phyloP scores from a whole-genome alignment of 352 stramenopile species.

The Aphanomyces euteiches region DNA sequence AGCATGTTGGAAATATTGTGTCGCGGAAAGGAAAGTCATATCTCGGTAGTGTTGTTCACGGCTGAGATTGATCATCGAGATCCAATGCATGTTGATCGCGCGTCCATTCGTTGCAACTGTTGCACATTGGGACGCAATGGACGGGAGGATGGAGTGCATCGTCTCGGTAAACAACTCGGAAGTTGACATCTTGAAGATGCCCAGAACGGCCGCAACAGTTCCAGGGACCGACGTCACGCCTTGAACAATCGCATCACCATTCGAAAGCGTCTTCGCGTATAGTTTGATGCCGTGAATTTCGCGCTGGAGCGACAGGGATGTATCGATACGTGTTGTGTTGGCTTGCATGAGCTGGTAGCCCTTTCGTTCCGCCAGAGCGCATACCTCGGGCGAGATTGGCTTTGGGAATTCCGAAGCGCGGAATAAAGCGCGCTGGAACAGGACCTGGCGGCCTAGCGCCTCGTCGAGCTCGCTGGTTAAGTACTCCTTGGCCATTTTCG shows the following conservation, averaged over 20 bases:
- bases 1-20: conserved; percentile 12
- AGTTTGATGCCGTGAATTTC: conserved; percentile 27
- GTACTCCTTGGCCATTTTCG: too few relatives aligned
- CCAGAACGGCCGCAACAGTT: not conserved
- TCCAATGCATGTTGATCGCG: conserved; percentile 20
- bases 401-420: not conserved
- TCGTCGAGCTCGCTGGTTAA: too few relatives aligned
- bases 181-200: not conserved
- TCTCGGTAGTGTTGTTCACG: not conserved
- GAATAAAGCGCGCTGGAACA: conserved; percentile 1
- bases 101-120: conserved; percentile 4
- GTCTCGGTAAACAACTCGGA: conserved; percentile 2
- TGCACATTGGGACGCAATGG: conserved; percentile 7
- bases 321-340: conserved; percentile 25
- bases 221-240: conserved; percentile 12
- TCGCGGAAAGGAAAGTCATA: conserved; percentile 3
- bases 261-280: conserved; percentile 8
- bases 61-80: not conserved
- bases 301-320: conserved; percentile 6
- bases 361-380: not conserved
- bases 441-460: not conserved
- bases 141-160: conserved; percentile 10
- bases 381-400: not conserved
- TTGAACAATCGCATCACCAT: conserved; percentile 7
- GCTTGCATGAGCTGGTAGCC: conserved; percentile 9